Conservation (phyloP, 2,329 filamentous ascomycete species). For the Aspergillus amoenus region DNA sequence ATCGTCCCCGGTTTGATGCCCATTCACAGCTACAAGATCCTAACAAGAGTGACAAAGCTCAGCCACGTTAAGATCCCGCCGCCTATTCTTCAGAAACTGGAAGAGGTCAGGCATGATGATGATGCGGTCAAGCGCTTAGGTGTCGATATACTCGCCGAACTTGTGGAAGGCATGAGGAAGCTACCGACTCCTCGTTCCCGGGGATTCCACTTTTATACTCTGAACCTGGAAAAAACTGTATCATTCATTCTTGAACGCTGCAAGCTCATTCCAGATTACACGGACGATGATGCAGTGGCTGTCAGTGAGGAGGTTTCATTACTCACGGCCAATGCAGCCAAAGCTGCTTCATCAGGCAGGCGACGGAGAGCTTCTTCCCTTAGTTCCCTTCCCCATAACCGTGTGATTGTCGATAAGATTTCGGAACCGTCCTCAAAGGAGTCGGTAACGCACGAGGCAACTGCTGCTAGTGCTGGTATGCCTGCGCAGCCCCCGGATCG, state of each 20-base stretch:
- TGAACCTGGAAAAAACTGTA: constrained; percentile 95
- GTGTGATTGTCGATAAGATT: constrained; percentile 72
- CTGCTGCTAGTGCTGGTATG: constrained; percentile 74
- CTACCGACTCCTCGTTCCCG: constrained; percentile 61
- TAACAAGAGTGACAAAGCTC: constrained; percentile 89
- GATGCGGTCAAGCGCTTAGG: constrained; percentile 50
- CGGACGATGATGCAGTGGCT: constrained; percentile 50
- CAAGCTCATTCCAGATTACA: constrained; percentile 69
- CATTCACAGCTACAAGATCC: constrained; percentile 94
- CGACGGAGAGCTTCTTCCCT: constrained; percentile 74
- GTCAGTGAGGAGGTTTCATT: constrained; percentile 28
- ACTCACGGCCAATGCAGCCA: constrained; percentile 23
- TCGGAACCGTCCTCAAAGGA: constrained; percentile 35
- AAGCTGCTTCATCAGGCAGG: constrained; percentile 33
- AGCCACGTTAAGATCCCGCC: constrained; percentile 82
- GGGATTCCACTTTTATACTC: constrained; percentile 96
- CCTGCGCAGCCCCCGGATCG: constrained; percentile 69
- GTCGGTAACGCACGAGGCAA: constrained; percentile 60
- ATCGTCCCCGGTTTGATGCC: constrained; percentile 97
- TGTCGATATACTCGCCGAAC: constrained; percentile 71
- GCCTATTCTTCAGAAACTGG: constrained; percentile 63
- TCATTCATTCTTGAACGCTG: constrained; percentile 87
- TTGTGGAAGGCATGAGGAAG: constrained; percentile 74
- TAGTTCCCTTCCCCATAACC: constrained; percentile 82
- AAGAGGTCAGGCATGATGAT: constrained; percentile 47